Conservation (phyloP, 108 stramenopile species). For the Skeletonema menzelii region DNA sequence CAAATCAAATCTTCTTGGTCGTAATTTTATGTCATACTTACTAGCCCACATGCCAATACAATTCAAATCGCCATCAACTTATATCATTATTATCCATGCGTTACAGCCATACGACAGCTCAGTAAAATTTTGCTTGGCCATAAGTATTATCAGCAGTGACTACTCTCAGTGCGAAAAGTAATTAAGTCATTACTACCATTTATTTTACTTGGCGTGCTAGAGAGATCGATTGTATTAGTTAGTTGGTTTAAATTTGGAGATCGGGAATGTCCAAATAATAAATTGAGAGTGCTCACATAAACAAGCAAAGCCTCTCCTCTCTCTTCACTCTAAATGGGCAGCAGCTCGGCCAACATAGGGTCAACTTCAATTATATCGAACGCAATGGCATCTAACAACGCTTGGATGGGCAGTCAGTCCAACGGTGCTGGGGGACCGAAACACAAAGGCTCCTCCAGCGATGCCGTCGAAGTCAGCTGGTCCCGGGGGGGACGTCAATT, state of each 20-base stretch:
- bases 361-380: constrained; percentile 2
- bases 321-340: background rate
- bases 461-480: constrained; percentile 49
- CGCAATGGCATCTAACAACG: background rate
- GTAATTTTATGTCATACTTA: background rate
- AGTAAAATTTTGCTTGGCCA: background rate
- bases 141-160: background rate
- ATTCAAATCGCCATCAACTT: background rate
- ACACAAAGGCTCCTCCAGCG: background rate
- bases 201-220: background rate
- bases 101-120: background rate
- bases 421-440: background rate
- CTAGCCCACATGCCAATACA: background rate
- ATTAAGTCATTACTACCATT: no score
- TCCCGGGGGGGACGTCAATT: constrained; percentile 83
- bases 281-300: background rate
- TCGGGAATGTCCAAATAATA: background rate
- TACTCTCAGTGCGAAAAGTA: background rate
- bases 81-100: background rate
- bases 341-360: background rate
- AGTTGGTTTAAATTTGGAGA: background rate
- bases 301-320: background rate
- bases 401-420: background rate
- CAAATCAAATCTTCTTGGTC: background rate
- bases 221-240: background rate